A percentile compares a stretch with the other conserved stretches of the same genome.
Evolutionary conservation across 1,139 yeast species (phyloP).

Genomic region (Yamadazyma spencermartinsiae): DNA sequence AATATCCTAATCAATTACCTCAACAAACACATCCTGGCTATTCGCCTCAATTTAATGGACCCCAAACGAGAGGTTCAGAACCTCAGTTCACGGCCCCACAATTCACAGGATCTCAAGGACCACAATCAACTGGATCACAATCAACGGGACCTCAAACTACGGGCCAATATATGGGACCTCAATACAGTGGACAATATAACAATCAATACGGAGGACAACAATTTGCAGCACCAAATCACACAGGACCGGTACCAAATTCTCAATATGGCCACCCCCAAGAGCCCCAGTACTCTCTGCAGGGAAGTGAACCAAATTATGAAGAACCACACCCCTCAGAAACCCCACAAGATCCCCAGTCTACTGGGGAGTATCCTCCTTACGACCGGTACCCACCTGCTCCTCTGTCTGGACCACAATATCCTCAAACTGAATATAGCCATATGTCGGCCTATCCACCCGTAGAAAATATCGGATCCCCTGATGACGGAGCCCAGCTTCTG

Average conservation of each 20-base stretch:
- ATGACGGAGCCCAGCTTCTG: not conserved
- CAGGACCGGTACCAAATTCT: not conserved
- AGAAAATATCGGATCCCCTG: constrained; percentile 3
- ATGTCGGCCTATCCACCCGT: constrained; percentile 13
- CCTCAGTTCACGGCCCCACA: constrained; percentile 2
- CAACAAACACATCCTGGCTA: constrained; percentile 1
- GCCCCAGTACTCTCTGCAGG: constrained; percentile 2
- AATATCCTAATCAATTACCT: constrained; percentile 2
- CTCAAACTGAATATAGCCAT: constrained; percentile 7
- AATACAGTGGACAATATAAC: constrained; percentile 2
- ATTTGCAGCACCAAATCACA: constrained; percentile 3
- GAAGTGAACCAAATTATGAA: constrained; percentile 7
- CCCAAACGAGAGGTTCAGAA: not conserved
- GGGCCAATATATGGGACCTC: constrained; percentile 5
- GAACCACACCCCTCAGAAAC: constrained; percentile 13
- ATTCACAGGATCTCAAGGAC: constrained; percentile 1
- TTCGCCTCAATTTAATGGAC: constrained; percentile 3
- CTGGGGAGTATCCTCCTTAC: not conserved
- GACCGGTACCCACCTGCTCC: constrained; percentile 4
- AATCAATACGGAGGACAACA: not conserved
- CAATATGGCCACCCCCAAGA: not conserved
- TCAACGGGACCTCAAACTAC: not conserved
- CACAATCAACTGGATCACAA: constrained; percentile 3
- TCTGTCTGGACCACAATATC: not conserved
- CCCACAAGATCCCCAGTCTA: constrained; percentile 2